These are phyloP conservation scores for Chaetoceros tenuissimus DNA, from an alignment of 108 stramenopile genomes.

Conservation along the genomic window DNA sequence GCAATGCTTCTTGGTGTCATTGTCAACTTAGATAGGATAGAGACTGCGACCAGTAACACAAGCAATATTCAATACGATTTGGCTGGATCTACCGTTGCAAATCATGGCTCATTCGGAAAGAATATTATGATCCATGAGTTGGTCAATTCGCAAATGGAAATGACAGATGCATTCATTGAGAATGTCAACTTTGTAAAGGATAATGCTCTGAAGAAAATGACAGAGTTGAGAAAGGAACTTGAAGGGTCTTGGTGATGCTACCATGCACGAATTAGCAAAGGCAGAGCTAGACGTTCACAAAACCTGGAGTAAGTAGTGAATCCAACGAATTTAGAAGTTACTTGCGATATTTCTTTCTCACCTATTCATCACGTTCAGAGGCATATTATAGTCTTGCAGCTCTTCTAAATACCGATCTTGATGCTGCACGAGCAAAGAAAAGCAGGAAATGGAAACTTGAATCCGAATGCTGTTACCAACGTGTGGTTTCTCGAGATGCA, in stretches of 20 bases:
- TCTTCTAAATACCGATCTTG: not conserved
- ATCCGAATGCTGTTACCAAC: too few species aligned
- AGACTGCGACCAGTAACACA: not conserved
- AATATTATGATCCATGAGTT: too few species aligned
- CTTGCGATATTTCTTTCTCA: too few species aligned
- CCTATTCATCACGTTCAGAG: not conserved
- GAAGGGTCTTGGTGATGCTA: slow-evolving; percentile 48
- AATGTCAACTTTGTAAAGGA: slow-evolving; percentile 20
- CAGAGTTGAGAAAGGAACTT: slow-evolving; percentile 22
- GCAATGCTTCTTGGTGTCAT: not conserved
- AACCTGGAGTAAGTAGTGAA: slow-evolving; percentile 44
- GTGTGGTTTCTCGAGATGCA: slow-evolving; percentile 72
- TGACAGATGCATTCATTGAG: slow-evolving; percentile 22
- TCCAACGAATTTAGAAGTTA: too few species aligned
- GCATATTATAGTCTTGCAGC: not conserved
- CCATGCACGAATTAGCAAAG: slow-evolving; percentile 57
- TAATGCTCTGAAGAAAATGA: slow-evolving; percentile 22
- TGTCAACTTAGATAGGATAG: too few species aligned
- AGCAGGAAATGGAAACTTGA: not conserved
- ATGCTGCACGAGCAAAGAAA: not conserved
- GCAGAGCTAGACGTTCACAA: slow-evolving; percentile 54
- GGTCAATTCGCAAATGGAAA: slow-evolving; percentile 15
- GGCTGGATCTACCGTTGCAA: slow-evolving; percentile 1
- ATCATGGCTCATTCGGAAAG: slow-evolving; percentile 14
- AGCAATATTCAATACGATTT: not conserved